Conservation (phyloP, 2,329 filamentous ascomycete species). For the Rhexocercosporidium sp. region DNA sequence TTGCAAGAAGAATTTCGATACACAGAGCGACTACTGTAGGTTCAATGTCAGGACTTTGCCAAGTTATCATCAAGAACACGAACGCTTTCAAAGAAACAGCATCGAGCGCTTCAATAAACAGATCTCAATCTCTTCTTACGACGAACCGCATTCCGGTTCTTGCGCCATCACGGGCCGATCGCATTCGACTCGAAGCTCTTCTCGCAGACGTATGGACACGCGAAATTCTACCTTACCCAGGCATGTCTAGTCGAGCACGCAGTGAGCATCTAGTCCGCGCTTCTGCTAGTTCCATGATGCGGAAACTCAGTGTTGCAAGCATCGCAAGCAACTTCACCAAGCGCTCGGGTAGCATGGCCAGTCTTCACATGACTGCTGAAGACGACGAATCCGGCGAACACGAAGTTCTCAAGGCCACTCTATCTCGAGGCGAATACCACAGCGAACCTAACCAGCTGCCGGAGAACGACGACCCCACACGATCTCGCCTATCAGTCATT, state of each 20-base stretch:
- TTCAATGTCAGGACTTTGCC: slow-evolving; percentile 68
- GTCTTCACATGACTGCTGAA: slow-evolving; percentile 36
- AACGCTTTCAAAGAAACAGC: slow-evolving; percentile 65
- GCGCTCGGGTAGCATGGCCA: slow-evolving; percentile 55
- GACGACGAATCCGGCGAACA: slow-evolving; percentile 29
- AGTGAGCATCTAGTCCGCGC: slow-evolving; percentile 75
- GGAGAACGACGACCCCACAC: slow-evolving; percentile 30
- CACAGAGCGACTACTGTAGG: slow-evolving; percentile 78
- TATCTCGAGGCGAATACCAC: slow-evolving; percentile 23
- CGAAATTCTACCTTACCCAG: slow-evolving; percentile 80
- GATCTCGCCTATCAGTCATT: slow-evolving; percentile 36
- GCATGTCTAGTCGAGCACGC: slow-evolving; percentile 70
- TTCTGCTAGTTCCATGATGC: slow-evolving; percentile 85
- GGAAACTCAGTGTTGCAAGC: slow-evolving; percentile 83
- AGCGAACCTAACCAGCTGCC: slow-evolving; percentile 22
- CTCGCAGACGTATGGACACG: slow-evolving; percentile 85
- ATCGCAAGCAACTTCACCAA: slow-evolving; percentile 78
- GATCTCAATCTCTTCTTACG: slow-evolving; percentile 81
- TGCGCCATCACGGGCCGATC: slow-evolving; percentile 74
- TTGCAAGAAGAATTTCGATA: slow-evolving; percentile 75
- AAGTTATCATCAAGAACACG: slow-evolving; percentile 88
- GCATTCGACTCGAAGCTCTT: slow-evolving; percentile 75
- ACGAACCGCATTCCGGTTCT: slow-evolving; percentile 72
- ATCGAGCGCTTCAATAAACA: slow-evolving; percentile 62
- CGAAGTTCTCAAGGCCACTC: slow-evolving; percentile 24